Evolutionary conservation across 2,329 filamentous ascomycete species (phyloP).

Genomic region (Fusarium oxysporum): DNA sequence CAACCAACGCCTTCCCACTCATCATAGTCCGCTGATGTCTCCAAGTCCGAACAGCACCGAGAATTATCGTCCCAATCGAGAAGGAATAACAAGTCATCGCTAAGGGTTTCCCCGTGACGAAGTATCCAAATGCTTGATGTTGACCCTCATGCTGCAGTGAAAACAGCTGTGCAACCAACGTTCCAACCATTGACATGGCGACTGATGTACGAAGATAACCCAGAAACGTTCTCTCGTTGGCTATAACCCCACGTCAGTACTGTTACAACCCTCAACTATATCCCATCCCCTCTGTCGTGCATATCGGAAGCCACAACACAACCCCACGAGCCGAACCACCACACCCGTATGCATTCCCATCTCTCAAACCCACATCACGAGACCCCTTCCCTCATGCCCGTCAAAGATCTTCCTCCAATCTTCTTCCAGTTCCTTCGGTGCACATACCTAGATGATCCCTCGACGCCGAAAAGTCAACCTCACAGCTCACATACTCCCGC

Average conservation of each 20-base stretch:
- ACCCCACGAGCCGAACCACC: background rate
- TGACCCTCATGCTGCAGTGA: conserved; percentile 54
- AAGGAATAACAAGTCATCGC: conserved; percentile 55
- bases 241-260: conserved; percentile 53
- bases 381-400: background rate
- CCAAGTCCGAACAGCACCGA: conserved; percentile 49
- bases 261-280: background rate
- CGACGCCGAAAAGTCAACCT: conserved; percentile 39
- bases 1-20: conserved; percentile 46
- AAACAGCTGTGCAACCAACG: conserved; percentile 75
- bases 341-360: background rate
- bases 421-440: background rate
- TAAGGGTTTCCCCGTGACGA: conserved; percentile 70
- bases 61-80: conserved; percentile 52
- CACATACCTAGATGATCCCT: conserved; percentile 46
- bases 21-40: conserved; percentile 48
- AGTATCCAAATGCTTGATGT: conserved; percentile 65
- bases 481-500: conserved; percentile 40
- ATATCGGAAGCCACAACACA: background rate
- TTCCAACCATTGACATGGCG: conserved; percentile 74
- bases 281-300: background rate
- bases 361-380: background rate
- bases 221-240: conserved; percentile 80
- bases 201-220: conserved; percentile 78
- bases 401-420: conserved; percentile 31